These are phyloP conservation scores for Sporobolus alterniflorus DNA, from an alignment of 202 grass and related monocot species.

Conservation along the genomic window DNA sequence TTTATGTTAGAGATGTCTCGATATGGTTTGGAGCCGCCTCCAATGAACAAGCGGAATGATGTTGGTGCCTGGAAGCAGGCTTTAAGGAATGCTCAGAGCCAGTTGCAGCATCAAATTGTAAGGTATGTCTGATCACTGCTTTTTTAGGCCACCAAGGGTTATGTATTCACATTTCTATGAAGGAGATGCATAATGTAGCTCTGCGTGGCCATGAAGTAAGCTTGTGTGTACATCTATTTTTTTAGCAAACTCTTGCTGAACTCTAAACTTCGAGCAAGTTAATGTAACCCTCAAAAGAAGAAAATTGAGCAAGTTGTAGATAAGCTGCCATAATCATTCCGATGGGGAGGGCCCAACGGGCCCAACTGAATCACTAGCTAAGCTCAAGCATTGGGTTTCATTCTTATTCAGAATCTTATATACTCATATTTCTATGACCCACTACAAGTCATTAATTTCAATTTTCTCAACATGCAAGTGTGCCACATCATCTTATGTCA, in stretches of 20 bases:
- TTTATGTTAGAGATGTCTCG: slow-evolving; percentile 94
- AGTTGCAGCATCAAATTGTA: slow-evolving; percentile 92
- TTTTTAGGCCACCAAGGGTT: slow-evolving; percentile 16
- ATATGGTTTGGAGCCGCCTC: slow-evolving; percentile 93
- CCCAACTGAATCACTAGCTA: not conserved
- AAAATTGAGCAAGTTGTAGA: not conserved
- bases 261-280: not conserved
- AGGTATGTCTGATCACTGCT: slow-evolving; percentile 48
- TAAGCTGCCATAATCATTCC: not conserved
- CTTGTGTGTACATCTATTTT: not conserved
- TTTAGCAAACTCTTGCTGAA: not conserved
- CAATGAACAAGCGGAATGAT: slow-evolving; percentile 84
- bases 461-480: no score
- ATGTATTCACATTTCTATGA: slow-evolving; percentile 13
- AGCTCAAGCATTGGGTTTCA: slow-evolving; percentile 7
- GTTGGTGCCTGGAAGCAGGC: slow-evolving; percentile 90
- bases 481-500: no score
- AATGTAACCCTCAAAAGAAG: not conserved
- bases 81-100: slow-evolving; percentile 83
- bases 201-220: not conserved
- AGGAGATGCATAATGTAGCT: not conserved
- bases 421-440: no score
- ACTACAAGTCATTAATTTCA: no score
- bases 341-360: not conserved
- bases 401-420: not conserved